phyloP scores from a whole-genome alignment of 148 eudicot species.

The Cornus florida region DNA sequence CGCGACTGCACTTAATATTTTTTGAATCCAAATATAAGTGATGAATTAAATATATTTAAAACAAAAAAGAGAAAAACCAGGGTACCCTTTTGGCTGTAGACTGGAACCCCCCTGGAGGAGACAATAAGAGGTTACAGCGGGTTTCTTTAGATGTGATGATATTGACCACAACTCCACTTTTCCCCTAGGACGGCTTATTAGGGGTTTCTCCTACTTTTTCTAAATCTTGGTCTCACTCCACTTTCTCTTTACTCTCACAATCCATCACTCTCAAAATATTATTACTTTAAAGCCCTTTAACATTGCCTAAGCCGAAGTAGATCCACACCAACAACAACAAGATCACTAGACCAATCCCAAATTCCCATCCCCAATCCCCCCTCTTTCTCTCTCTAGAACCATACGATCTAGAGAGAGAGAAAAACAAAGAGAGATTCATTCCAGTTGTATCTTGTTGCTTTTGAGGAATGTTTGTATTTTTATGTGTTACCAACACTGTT shows the following conservation, averaged over 20 bases:
- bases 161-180: slow-evolving; percentile 20
- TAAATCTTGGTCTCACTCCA: slow-evolving; percentile 3
- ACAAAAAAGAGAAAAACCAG: too few species aligned
- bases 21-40: too few species aligned
- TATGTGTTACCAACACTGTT: slow-evolving; percentile 32
- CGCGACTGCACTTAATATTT: too few species aligned
- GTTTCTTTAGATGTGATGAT: slow-evolving; percentile 18
- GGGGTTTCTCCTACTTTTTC: slow-evolving; percentile 1
- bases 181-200: slow-evolving; percentile 1
- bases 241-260: slow-evolving; percentile 21
- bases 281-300: slow-evolving; percentile 21
- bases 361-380: slow-evolving; percentile 14
- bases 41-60: too few species aligned
- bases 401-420: slow-evolving; percentile 7
- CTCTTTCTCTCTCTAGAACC: slow-evolving; percentile 10
- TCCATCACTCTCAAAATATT: slow-evolving; percentile 9
- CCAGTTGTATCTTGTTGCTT: slow-evolving; percentile 59
- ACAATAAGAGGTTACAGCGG: slow-evolving; percentile 36
- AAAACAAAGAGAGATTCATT: slow-evolving; percentile 15
- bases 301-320: slow-evolving; percentile 38
- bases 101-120: slow-evolving; percentile 30
- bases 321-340: slow-evolving; percentile 32
- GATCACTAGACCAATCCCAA: slow-evolving; percentile 47
- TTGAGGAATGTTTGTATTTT: slow-evolving; percentile 47
- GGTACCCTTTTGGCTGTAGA: neutral